A percentile compares a stretch with the other conserved stretches of the same genome.
Conservation (phyloP, 306 rosid species). For the Ceratonia siliqua region DNA sequence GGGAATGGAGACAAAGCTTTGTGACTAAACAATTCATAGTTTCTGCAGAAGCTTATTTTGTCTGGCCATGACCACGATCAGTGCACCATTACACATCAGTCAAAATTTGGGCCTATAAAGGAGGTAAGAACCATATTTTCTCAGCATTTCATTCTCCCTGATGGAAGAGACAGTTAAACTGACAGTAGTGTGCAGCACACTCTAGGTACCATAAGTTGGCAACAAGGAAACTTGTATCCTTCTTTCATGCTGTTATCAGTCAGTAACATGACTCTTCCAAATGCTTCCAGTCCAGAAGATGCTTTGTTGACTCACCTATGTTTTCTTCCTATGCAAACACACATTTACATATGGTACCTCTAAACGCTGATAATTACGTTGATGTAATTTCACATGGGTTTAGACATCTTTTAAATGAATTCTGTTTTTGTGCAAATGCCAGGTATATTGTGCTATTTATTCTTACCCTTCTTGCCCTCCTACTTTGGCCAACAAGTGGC, state of each 20-base stretch:
- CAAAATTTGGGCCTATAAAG: conserved; percentile 50
- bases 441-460: conserved; percentile 66
- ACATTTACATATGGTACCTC: conserved; percentile 68
- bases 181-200: conserved; percentile 70
- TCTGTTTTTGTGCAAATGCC: conserved; percentile 25
- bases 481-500: conserved; percentile 71
- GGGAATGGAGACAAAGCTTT: background rate
- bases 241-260: conserved; percentile 84
- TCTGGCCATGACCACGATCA: conserved; percentile 94
- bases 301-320: conserved; percentile 60
- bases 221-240: conserved; percentile 80
- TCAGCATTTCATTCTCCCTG: conserved; percentile 16
- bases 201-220: conserved; percentile 89
- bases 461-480: conserved; percentile 63
- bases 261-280: conserved; percentile 48
- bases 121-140: conserved; percentile 64
- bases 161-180: conserved; percentile 36
- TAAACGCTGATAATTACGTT: conserved; percentile 18
- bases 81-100: conserved; percentile 62
- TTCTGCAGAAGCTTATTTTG: conserved; percentile 63
- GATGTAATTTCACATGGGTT: conserved; percentile 5
- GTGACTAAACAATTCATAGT: conserved; percentile 29
- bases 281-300: conserved; percentile 53
- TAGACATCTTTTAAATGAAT: conserved; percentile 3
- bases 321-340: conserved; percentile 71